phyloP scores from a whole-genome alignment of 768 basidiomycete species.

The Panaeolus papilionaceus region DNA sequence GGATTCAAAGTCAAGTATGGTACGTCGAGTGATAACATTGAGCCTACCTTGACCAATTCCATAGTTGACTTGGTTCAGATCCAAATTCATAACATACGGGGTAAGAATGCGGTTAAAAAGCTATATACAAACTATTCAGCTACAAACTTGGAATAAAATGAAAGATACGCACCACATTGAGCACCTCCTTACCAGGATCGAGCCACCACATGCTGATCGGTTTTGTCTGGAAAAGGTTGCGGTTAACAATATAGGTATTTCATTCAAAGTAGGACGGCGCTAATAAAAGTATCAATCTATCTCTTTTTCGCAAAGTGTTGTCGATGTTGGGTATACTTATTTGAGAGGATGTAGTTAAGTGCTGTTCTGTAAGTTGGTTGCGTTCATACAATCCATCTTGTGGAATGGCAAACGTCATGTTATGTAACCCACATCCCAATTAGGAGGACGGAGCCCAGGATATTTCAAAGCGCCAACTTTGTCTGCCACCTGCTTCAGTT shows the following conservation, averaged over 20 bases:
- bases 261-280: neutral
- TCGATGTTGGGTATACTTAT: neutral
- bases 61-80: constrained; percentile 93
- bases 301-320: neutral
- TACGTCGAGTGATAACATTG: neutral
- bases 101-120: constrained; percentile 91
- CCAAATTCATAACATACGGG: constrained; percentile 96
- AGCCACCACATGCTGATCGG: constrained; percentile 76
- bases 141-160: constrained; percentile 1
- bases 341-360: neutral
- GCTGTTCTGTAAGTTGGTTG: neutral
- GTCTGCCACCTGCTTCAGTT: too few relatives aligned
- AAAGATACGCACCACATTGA: constrained; percentile 68
- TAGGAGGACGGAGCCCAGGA: too few relatives aligned
- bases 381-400: neutral
- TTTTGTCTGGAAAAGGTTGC: neutral
- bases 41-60: constrained; percentile 81
- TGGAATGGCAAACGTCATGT: constrained; percentile 31
- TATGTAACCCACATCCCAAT: constrained; percentile 25
- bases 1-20: constrained; percentile 18
- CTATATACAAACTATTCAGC: constrained; percentile 36
- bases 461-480: too few relatives aligned
- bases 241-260: neutral
- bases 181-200: constrained; percentile 84
- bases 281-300: neutral